Evolutionary conservation across 2,329 filamentous ascomycete genomes (phyloP).

Genomic region (Colletotrichum tropicicola): DNA sequence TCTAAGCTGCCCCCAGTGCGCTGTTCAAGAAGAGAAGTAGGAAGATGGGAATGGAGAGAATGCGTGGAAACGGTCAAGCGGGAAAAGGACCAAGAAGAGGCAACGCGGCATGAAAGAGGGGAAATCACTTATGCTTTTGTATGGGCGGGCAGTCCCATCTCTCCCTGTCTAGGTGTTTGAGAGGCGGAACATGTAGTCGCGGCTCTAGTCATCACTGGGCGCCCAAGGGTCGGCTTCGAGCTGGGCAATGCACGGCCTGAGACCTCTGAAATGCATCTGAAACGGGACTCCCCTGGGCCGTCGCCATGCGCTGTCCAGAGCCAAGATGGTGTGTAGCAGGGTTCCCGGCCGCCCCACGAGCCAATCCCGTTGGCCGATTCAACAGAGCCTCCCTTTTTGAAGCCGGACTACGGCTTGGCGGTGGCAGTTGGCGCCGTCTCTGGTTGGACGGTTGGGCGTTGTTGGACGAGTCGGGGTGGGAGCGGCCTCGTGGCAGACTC

Average conservation of each 20-base stretch:
- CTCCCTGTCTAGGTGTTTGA: slow-evolving; percentile 22
- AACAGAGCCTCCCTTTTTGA: slow-evolving; percentile 18
- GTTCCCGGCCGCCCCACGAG: neutral
- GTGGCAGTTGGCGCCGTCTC: neutral
- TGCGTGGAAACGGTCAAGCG: slow-evolving; percentile 11
- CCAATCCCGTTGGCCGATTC: slow-evolving; percentile 30
- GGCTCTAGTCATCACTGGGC: slow-evolving; percentile 25
- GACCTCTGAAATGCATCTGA: slow-evolving; percentile 45
- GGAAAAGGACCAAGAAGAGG: slow-evolving; percentile 25
- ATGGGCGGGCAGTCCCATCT: slow-evolving; percentile 27
- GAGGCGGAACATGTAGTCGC: slow-evolving; percentile 26
- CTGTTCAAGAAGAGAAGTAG: slow-evolving; percentile 26
- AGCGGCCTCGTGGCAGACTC: slow-evolving; percentile 14
- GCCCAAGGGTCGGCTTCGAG: slow-evolving; percentile 15
- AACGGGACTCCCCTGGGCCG: slow-evolving; percentile 41
- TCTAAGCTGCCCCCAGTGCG: slow-evolving; percentile 30
- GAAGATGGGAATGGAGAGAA: neutral
- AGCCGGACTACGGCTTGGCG: slow-evolving; percentile 14
- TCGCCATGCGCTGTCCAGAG: slow-evolving; percentile 34
- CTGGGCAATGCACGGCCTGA: slow-evolving; percentile 33
- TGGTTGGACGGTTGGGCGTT: neutral
- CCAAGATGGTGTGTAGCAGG: slow-evolving; percentile 29
- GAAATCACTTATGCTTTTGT: slow-evolving; percentile 29
- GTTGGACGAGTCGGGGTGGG: neutral
- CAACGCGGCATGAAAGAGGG: slow-evolving; percentile 28